These are phyloP conservation scores for Elongisporangium prolatum DNA, from an alignment of 352 stramenopile species.

Conservation along the genomic window DNA sequence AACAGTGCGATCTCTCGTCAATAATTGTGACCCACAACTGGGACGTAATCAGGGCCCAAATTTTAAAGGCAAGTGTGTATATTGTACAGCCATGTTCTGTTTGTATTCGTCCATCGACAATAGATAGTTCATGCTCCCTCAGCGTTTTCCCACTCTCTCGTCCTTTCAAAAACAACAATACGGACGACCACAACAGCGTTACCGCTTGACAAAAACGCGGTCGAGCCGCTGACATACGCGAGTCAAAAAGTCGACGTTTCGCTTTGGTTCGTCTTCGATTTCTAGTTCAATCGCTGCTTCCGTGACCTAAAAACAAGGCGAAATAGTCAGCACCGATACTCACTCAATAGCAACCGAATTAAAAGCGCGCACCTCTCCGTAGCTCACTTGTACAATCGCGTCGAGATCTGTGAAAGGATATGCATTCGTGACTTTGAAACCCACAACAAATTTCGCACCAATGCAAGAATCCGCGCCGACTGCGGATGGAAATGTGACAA, in stretches of 20 bases:
- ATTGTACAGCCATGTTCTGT: constrained; percentile 28
- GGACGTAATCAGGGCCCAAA: neutral
- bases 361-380: constrained; percentile 40
- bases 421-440: constrained; percentile 36
- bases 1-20: neutral
- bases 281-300: constrained; percentile 36
- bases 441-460: constrained; percentile 46
- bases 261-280: constrained; percentile 33
- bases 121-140: constrained; percentile 26
- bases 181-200: constrained; percentile 5
- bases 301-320: constrained; percentile 36
- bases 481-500: constrained; percentile 49
- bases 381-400: constrained; percentile 29
- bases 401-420: constrained; percentile 55
- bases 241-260: constrained; percentile 46
- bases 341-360: neutral
- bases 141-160: neutral
- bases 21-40: neutral
- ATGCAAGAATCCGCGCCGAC: constrained; percentile 1
- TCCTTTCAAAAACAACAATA: constrained; percentile 9
- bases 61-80: constrained; percentile 25
- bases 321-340: neutral
- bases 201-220: constrained; percentile 33
- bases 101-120: constrained; percentile 15
- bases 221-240: constrained; percentile 45